Base-by-base conservation (phyloP, 306 rosid genomes). In the Cucumis hystrix region DNA sequence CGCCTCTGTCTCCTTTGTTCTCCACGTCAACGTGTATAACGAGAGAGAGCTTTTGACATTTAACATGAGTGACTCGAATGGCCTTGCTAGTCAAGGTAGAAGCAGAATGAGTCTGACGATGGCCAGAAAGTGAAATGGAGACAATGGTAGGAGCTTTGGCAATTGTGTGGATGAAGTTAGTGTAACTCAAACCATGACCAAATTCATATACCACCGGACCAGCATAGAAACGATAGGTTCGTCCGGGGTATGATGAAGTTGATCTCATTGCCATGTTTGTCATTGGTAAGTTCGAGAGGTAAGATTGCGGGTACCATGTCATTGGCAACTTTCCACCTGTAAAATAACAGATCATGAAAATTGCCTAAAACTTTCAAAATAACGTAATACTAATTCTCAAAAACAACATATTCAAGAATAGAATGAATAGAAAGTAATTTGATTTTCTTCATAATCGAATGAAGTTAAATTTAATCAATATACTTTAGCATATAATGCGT, bases 281-380 rank as follows among this genome's bases (percentile, higher is more conserved):
- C 96, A 94, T 94, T 6, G 93, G 81, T 83, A 94, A 64, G 21
- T 91, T 90, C 56, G 57, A 55, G 9, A 94, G 73, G 73, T 91
- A 94, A 37, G 79, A 90, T 37, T 94, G 86, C 28, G 94, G 98
- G 75, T 94, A 94, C 98, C 98, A 94, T 64, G 98, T 94, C 88
- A 91, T 81, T 0, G 98, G 98, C 40, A 94, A 67, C 84, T 85
- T 91, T 4, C 97, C 98, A 56, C 93, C 98, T 93, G 83, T 41
- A 58, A 75, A 10, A 75, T 6, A 47, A 47, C 54, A 47, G 12
- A 47, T 47, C 6, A 47, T 13, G 54, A 47, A 47, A 2, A 2
- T 45, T 10, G 4, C 51, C 49, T 43, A 9, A 10, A 43, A 43
- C 3, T 8, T 43, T 43, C 49, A 43, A 43, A 43, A 28, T 43